Conservation (phyloP, 352 stramenopile genomes). For the Globisporangium mamillatum region DNA sequence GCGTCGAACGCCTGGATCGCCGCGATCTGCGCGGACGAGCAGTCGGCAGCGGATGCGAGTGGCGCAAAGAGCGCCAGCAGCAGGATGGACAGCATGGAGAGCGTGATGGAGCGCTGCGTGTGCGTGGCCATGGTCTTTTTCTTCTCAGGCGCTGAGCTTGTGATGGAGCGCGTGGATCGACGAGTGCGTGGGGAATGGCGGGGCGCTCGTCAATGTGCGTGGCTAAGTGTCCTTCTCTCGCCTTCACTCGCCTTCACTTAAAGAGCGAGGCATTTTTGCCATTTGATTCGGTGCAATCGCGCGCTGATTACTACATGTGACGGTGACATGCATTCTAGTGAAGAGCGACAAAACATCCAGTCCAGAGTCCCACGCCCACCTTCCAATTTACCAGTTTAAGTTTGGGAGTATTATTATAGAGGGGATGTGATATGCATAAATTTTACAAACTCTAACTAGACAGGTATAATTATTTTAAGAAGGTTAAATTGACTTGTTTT, state of each 20-base stretch:
- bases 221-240: background rate
- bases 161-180: background rate
- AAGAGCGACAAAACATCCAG: background rate
- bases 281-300: background rate
- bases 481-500: no score
- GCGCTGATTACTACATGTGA: background rate
- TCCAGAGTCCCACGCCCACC: background rate
- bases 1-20: conserved; percentile 11
- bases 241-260: background rate
- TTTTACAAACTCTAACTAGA: background rate
- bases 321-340: background rate
- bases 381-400: no score
- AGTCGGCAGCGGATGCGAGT: conserved; percentile 1
- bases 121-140: background rate
- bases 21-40: conserved; percentile 8
- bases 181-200: background rate
- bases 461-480: no score
- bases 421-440: no score
- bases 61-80: background rate
- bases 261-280: background rate
- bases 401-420: no score
- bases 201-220: background rate
- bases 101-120: background rate
- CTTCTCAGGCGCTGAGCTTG: background rate
- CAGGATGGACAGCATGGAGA: background rate